These are phyloP conservation scores for Botrytis pseudocinerea DNA, from an alignment of 2,329 filamentous ascomycete genomes.

Conservation along the genomic window DNA sequence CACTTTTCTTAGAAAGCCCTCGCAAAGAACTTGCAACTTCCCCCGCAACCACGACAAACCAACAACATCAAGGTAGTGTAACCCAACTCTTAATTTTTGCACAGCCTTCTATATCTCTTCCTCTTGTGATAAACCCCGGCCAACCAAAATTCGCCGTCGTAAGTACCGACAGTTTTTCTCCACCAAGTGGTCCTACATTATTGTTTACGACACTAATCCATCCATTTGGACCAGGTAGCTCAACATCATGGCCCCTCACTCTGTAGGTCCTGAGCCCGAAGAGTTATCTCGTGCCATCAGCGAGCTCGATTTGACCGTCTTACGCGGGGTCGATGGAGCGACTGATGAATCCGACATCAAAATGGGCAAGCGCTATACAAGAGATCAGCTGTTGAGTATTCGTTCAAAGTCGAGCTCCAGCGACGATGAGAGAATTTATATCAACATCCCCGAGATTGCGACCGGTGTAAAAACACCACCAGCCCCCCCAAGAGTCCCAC, in stretches of 20 bases:
- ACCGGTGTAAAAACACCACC: conserved; percentile 22
- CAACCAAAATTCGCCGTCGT: not conserved
- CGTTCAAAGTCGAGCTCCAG: conserved; percentile 13
- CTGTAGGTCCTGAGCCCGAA: conserved; percentile 23
- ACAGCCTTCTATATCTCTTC: conserved; percentile 16
- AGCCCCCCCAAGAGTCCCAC: conserved; percentile 20
- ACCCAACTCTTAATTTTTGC: not conserved
- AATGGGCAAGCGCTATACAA: conserved; percentile 27
- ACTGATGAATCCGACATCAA: conserved; percentile 1
- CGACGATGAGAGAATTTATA: not conserved
- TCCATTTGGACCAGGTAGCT: not conserved
- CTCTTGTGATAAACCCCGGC: not conserved
- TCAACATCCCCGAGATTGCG: conserved; percentile 14
- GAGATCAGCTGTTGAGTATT: conserved; percentile 30
- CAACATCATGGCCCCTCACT: conserved; percentile 22
- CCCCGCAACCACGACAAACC: not conserved
- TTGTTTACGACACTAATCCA: conserved; percentile 12
- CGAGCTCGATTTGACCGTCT: conserved; percentile 31
- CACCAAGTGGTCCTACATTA: not conserved
- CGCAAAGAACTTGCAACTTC: not conserved
- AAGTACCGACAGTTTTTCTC: not conserved
- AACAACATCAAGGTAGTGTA: not conserved
- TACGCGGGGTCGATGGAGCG: conserved; percentile 24
- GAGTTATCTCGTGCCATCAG: conserved; percentile 34
- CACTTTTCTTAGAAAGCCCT: not conserved